Conservation (phyloP, 805 yeast species). For the Sungouiella blattae region DNA sequence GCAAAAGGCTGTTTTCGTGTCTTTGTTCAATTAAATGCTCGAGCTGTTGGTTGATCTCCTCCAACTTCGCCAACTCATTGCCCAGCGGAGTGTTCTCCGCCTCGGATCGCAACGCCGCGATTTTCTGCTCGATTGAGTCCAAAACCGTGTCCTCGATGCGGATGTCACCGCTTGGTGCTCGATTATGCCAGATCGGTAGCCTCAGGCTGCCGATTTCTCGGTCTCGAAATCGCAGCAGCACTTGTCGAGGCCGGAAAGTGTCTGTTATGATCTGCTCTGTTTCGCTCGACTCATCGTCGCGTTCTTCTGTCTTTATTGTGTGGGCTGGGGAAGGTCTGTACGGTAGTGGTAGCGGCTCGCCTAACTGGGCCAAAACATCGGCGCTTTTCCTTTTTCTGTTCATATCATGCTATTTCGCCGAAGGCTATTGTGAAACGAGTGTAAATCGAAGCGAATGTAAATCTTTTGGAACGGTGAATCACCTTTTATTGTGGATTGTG, state of each 20-base stretch:
- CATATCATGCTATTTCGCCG: constrained; percentile 13
- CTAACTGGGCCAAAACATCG: constrained; percentile 20
- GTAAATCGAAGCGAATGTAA: too few relatives aligned
- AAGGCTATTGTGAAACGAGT: too few relatives aligned
- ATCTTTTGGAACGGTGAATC: too few relatives aligned
- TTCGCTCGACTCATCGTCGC: constrained; percentile 5
- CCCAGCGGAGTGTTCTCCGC: too few relatives aligned
- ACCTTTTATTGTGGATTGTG: too few relatives aligned
- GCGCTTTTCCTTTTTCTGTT: constrained; percentile 13
- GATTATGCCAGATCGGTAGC: constrained; percentile 11
- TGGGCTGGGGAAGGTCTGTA: constrained; percentile 20
- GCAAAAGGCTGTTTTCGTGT: constrained; percentile 12
- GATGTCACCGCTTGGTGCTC: constrained; percentile 1
- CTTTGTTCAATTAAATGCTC: constrained; percentile 7
- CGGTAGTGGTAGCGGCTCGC: constrained; percentile 37
- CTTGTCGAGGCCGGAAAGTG: not conserved
- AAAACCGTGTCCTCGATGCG: constrained; percentile 5
- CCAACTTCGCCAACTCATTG: too few relatives aligned
- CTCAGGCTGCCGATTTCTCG: constrained; percentile 1
- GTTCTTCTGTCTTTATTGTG: constrained; percentile 7
- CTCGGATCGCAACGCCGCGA: constrained; percentile 6
- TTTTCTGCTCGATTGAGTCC: constrained; percentile 8
- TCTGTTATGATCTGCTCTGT: not conserved
- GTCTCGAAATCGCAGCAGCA: not conserved
- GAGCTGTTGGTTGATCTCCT: constrained; percentile 5